Conservation (phyloP, 192 early-diverging fungal genomes). For the Lobulomyces angularis region DNA sequence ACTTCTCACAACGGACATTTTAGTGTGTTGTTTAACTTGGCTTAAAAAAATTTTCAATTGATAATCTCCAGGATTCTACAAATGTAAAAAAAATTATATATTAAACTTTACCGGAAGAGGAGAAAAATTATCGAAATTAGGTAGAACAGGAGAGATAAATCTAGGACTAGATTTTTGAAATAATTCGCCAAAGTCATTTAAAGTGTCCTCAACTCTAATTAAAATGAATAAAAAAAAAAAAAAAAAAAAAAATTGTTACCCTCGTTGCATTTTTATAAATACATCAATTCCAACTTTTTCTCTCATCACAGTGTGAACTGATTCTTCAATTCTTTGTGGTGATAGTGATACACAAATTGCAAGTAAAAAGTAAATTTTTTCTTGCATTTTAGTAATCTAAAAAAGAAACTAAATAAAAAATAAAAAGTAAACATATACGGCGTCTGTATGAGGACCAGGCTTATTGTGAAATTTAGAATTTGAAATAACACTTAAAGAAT, state of each 20-base stretch:
- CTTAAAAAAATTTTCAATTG: conserved; percentile 77
- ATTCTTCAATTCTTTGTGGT: conserved; percentile 86
- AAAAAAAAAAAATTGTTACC: conserved; percentile 20
- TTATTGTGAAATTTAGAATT: not conserved
- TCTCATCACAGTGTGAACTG: conserved; percentile 64
- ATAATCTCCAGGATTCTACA: conserved; percentile 54
- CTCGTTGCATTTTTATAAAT: conserved; percentile 71
- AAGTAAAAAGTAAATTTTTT: conserved; percentile 91
- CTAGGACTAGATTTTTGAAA: conserved; percentile 87
- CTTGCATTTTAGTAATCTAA: conserved; percentile 75
- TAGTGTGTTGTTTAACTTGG: conserved; percentile 74
- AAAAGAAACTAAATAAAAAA: conserved; percentile 3
- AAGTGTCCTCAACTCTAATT: conserved; percentile 57
- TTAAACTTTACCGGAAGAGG: not conserved
- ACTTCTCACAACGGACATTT: conserved; percentile 77
- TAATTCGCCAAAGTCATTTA: conserved; percentile 75
- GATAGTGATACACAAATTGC: conserved; percentile 80
- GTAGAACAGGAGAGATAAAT: conserved; percentile 82
- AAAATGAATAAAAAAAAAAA: conserved; percentile 4
- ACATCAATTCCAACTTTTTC: conserved; percentile 95
- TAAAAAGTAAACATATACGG: conserved; percentile 3
- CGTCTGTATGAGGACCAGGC: not conserved
- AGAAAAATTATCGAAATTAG: conserved; percentile 53
- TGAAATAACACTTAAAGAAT: not conserved
- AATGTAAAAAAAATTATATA: not conserved